phyloP scores from a whole-genome alignment of 371 early-diverging fungal species.

The Mortierella sp. region DNA sequence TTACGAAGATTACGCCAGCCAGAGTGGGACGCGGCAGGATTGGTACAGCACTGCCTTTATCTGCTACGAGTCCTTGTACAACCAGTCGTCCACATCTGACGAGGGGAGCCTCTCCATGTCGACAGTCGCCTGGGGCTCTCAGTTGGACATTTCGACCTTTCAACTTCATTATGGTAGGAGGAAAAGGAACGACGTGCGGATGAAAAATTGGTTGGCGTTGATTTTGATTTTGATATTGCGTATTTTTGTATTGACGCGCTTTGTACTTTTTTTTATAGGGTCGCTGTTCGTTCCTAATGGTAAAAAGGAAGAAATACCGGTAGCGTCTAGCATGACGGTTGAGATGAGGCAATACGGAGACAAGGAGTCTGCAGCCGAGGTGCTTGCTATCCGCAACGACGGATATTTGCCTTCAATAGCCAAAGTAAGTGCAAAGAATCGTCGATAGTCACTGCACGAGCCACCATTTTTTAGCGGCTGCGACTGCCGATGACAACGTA shows the following conservation, averaged over 20 bases:
- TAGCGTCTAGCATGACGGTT: constrained; percentile 37
- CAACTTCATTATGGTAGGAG: constrained; percentile 44
- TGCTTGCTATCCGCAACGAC: constrained; percentile 30
- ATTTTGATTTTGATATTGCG: not conserved
- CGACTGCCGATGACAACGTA: not conserved
- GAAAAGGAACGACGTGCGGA: not conserved
- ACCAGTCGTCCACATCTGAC: constrained; percentile 21
- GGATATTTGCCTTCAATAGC: constrained; percentile 16
- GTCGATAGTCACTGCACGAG: too few relatives aligned
- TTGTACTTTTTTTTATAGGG: constrained; percentile 11
- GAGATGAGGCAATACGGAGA: constrained; percentile 52
- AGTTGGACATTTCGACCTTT: constrained; percentile 48
- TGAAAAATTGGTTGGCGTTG: not conserved
- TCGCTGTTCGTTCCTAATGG: constrained; percentile 18
- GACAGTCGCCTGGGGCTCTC: constrained; percentile 45
- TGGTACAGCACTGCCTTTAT: constrained; percentile 39
- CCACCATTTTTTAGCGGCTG: not conserved
- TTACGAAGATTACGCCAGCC: not conserved
- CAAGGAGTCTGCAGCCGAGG: constrained; percentile 42
- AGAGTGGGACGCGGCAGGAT: not conserved
- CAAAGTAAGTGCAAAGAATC: constrained; percentile 6
- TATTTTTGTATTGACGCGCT: not conserved
- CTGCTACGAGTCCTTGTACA: constrained; percentile 41
- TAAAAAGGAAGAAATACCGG: not conserved
- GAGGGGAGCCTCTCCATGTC: constrained; percentile 29